Evolutionary conservation across 306 rosid species (phyloP).

Genomic region (Cicer arietinum): DNA sequence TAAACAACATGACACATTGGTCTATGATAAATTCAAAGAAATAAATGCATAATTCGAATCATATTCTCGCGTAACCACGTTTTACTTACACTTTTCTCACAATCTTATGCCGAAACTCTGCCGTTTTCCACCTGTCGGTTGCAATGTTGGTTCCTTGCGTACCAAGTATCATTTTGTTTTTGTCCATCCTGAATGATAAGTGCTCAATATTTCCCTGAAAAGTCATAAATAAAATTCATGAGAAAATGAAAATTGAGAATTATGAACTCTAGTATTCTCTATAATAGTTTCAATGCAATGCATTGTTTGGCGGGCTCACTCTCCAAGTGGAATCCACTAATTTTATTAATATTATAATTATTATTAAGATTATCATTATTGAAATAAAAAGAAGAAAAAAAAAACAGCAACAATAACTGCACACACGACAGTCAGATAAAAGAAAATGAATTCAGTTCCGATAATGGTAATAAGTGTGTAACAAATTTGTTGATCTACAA

Average conservation of each 20-base stretch:
- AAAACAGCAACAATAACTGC: no score
- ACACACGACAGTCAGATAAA: no score
- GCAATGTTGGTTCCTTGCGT: not conserved
- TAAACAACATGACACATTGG: not conserved
- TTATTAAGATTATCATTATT: no score
- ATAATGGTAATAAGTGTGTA: no score
- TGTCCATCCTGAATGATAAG: constrained; percentile 22
- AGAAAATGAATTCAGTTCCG: no score
- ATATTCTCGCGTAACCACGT: not conserved
- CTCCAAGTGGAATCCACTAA: no score
- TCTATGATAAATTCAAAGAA: constrained; percentile 21
- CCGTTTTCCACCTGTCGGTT: constrained; percentile 28
- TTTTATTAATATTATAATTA: no score
- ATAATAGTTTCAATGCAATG: constrained; percentile 7
- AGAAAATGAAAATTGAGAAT: not conserved
- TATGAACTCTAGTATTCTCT: constrained; percentile 5
- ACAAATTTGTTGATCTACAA: no score
- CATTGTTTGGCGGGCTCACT: no score
- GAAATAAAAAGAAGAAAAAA: no score
- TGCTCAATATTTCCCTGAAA: constrained; percentile 7
- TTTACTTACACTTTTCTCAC: constrained; percentile 36
- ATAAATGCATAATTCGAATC: not conserved
- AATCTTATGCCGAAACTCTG: not conserved
- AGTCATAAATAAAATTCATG: constrained; percentile 29
- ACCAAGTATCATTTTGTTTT: not conserved